A percentile compares a stretch with the other conserved stretches of the same genome.
phyloP scores from a whole-genome alignment of 495 filamentous ascomycete species.

The Hypoxylon cercidicola region DNA sequence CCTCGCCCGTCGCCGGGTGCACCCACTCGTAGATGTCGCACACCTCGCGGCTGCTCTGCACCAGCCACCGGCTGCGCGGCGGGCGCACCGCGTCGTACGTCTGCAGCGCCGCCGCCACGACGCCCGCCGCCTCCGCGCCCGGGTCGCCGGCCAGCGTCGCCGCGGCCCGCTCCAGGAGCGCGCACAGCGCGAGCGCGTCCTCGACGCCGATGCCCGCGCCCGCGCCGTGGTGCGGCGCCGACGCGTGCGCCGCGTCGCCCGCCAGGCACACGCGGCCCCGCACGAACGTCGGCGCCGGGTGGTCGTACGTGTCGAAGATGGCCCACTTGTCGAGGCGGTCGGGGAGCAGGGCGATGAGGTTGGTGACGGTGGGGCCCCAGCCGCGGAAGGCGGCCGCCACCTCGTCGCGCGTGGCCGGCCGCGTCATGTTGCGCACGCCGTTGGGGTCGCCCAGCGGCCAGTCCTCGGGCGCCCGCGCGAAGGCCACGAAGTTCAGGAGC shows the following conservation, averaged over 20 bases:
- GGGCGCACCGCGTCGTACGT: slow-evolving; percentile 23
- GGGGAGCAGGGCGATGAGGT: slow-evolving; percentile 48
- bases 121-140: not conserved
- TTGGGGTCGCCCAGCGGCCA: slow-evolving; percentile 44
- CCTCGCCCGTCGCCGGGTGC: slow-evolving; percentile 18
- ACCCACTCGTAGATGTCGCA: slow-evolving; percentile 44
- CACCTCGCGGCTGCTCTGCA: slow-evolving; percentile 39
- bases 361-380: slow-evolving; percentile 48
- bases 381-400: slow-evolving; percentile 23
- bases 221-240: slow-evolving; percentile 41
- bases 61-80: slow-evolving; percentile 44
- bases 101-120: slow-evolving; percentile 6
- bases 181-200: slow-evolving; percentile 16
- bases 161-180: not conserved
- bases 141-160: not conserved
- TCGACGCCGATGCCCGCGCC: slow-evolving; percentile 23
- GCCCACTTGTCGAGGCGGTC: slow-evolving; percentile 55
- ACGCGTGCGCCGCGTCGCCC: slow-evolving; percentile 55
- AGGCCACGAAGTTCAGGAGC: slow-evolving; percentile 61
- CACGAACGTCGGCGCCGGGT: slow-evolving; percentile 50
- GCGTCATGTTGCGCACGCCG: slow-evolving; percentile 28
- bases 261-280: slow-evolving; percentile 36
- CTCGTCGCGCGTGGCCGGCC: slow-evolving; percentile 42
- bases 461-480: slow-evolving; percentile 49
- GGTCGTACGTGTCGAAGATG: slow-evolving; percentile 55